Base-by-base conservation (phyloP, 1,284 basidiomycete species). In the Cutaneotrichosporon mucoides region DNA sequence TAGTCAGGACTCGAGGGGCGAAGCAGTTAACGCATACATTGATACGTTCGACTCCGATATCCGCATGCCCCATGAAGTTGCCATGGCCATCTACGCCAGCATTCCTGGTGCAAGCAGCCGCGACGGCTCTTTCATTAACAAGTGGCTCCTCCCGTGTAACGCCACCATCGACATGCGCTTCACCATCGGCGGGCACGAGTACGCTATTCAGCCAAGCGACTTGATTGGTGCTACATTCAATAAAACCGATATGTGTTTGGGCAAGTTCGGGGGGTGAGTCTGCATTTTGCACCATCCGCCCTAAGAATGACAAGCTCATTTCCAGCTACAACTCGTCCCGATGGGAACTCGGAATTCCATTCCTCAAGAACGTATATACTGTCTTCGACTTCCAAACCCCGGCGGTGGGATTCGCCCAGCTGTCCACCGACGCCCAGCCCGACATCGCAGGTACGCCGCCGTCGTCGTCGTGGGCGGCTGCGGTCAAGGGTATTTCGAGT, bases 281-380 rank as follows among this genome's bases (percentile, higher is more conserved):
- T 24, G 24, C 24, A 24, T 24, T 24, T 24, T 24, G 24, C 24
- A 24, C 24, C 24, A 24, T 24, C 24, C 24, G 24, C 24, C 24
- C 24, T 24, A 24, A 24, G 24, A 24, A 24, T 24, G 24, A 24
- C 24, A 24, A 24, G 24, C 24, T 24, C 24, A 24, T 24, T 24
- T 12, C 7, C 9, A 41, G 40, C 38, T 40, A 8, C 40, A 13
- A 12, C 38, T 8, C 9, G 40, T 5, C 9, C 11, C 40, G n/a
- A 13, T 96, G 91, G 75, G 71, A 76, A 53, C 69, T 78, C 6
- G 76, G 76, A 4, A 73, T 72, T 57, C 70, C 73, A 13, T 73
- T 72, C 40, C 48, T 83, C 82, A 96, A 94, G 84, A 94, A 93
- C 70, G 89, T 92, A 0, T 95, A 92, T 78, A 86, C 89, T 0